Base-by-base conservation (phyloP, 768 basidiomycete genomes). In the Mycena haematopus region DNA sequence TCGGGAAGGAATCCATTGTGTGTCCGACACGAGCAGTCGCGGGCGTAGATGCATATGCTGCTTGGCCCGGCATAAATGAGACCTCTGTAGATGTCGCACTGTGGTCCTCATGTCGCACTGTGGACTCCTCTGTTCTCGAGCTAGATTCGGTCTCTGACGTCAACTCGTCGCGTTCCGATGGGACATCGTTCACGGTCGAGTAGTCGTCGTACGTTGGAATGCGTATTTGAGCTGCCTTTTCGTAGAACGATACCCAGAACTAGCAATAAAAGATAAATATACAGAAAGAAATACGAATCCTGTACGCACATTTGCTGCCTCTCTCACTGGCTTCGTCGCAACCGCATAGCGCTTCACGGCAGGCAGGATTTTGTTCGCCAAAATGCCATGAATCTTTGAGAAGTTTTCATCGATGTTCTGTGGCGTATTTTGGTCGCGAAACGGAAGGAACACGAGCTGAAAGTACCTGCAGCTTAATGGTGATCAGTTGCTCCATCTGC, bases 171-270 rank as follows among this genome's bases (percentile, higher is more conserved):
- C 73, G 65, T 59, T 82, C 76, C 0, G 82, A 81, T 7, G 79
- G 76, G 21, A 80, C 76, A 44, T 86, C 87, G 50, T 84, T 80
- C 44, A 80, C 78, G 8, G 79, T 82, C n/a, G 83, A 85, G 61
- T 86, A 82, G 58, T 92, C 89, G 15, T 87, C 92, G 35, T 82
- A 87, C 1, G 86, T 86, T 5, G 90, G 88, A 46, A 95, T 90
- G 42, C 89, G 86, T 29, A 95, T 90, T 68, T 93, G 89, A 4
- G 96, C 96, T 10, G 95, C 94, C 62, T 91, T 86, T 71, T 98
- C 95, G 72, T 95, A 98, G 81, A 99, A 99, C 0, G 92, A 90
- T 5, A 89, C 90, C 96, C 96, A 99, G 74, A 98, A 98, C 96
- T 96, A 69, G 0, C 25, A 5, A 49, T 13, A 21, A 17, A 17